These are phyloP conservation scores for Rutstroemia sp. DNA, from an alignment of 2,329 filamentous ascomycete species.

Conservation along the genomic window DNA sequence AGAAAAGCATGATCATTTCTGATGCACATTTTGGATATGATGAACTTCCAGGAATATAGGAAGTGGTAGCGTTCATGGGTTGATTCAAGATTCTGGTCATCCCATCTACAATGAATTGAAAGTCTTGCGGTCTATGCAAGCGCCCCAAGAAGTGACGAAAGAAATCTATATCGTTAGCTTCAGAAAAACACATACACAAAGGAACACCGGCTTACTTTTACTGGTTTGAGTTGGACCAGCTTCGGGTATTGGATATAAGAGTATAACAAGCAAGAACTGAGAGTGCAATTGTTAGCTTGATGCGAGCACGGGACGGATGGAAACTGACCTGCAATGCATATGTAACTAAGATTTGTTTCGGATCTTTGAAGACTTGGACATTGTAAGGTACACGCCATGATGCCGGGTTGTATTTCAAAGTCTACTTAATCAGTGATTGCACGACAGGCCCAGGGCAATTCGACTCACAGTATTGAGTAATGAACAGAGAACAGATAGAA, in stretches of 20 bases:
- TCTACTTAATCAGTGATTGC: conserved; percentile 40
- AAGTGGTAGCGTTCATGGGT: conserved; percentile 79
- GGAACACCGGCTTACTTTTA: conserved; percentile 46
- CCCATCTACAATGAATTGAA: conserved; percentile 93
- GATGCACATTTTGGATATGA: conserved; percentile 76
- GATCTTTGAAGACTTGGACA: conserved; percentile 82
- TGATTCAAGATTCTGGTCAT: conserved; percentile 91
- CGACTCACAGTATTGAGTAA: conserved; percentile 80
- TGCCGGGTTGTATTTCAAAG: conserved; percentile 91
- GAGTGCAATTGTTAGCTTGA: conserved; percentile 6
- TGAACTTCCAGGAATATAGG: conserved; percentile 82
- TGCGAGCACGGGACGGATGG: background rate
- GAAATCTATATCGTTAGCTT: conserved; percentile 43
- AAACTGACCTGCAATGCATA: conserved; percentile 62
- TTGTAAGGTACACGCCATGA: conserved; percentile 94
- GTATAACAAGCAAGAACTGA: conserved; percentile 72
- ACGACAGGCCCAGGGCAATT: conserved; percentile 2
- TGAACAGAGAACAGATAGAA: conserved; percentile 85
- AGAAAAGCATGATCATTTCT: conserved; percentile 95
- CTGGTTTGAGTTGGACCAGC: conserved; percentile 53
- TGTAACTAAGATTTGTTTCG: conserved; percentile 82
- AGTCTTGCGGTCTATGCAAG: conserved; percentile 88
- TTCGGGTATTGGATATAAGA: conserved; percentile 86
- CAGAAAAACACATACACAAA: background rate
- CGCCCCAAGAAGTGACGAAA: conserved; percentile 79